Evolutionary conservation across 345 rosid genomes (phyloP).

Genomic region (Dimocarpus longan): DNA sequence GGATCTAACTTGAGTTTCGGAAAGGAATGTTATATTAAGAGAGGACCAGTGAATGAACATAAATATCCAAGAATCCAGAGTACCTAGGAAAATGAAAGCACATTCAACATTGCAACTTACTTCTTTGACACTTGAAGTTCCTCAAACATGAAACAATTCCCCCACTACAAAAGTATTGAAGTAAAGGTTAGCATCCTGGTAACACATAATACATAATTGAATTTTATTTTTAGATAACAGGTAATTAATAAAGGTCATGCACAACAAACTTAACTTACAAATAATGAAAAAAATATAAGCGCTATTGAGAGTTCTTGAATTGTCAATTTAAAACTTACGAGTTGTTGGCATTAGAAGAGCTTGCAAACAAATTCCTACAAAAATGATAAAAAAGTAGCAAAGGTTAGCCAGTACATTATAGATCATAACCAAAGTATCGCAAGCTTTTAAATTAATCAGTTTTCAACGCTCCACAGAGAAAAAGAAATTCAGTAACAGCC

Average conservation of each 20-base stretch:
- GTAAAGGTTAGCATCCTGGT: not conserved
- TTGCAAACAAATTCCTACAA: constrained; percentile 46
- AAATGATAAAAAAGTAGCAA: not conserved
- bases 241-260: not conserved
- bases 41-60: too few relatives aligned
- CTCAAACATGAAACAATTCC: constrained; percentile 26
- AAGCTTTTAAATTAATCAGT: not conserved
- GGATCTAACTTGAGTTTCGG: too few relatives aligned
- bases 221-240: not conserved
- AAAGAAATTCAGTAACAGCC: not conserved
- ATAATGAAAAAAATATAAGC: not conserved
- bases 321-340: constrained; percentile 24
- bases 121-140: constrained; percentile 18
- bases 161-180: constrained; percentile 9
- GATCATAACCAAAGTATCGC: not conserved
- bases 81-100: not conserved
- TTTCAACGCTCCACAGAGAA: not conserved
- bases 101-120: constrained; percentile 27
- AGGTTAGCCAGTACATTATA: not conserved
- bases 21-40: too few relatives aligned
- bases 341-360: constrained; percentile 27
- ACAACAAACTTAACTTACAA: not conserved
- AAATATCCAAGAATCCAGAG: too few relatives aligned
- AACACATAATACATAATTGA: not conserved
- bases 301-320: not conserved